Base-by-base conservation (phyloP, 208 protist species). In the Ichthyophonus hoferi region DNA sequence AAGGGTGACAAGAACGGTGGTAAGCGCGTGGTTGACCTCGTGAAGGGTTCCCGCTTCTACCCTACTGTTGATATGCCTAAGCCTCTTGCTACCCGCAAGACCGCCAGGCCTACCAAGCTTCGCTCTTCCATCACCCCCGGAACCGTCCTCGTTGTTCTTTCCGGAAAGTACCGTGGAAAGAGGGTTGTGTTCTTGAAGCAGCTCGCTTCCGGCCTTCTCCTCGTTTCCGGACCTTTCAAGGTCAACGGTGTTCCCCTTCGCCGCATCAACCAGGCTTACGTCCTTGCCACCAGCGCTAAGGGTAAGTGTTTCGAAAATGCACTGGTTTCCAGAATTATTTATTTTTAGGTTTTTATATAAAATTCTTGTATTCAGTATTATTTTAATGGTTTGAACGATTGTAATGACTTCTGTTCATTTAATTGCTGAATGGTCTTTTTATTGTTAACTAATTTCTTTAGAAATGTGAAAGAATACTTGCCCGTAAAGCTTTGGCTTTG, bases 131-230 rank as follows among this genome's bases (percentile, higher is more conserved):
- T 97, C 79, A 96, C 88, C 76, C 95, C 96, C 39, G 97, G 97
- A 79, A 97, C 96, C 50, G 96, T 98, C 40, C 88, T 97, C 3
- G 98, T 99, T 91, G 93, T 99, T 88, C 95, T 99, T 38, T 95
- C 97, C 78, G 98, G 98, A 86, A 95, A 94, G 89, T 98, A 97
- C 94, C 94, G 96, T 92, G 98, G 98, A 89, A 95, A 42, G 39
- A 96, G 98, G 88, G 98, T 97, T n/a, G 96, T 99, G 37, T 97
- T 98, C 92, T 94, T 99, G 41, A 99, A 99, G 94, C 96, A 99
- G 94, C 95, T 99, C 83, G 91, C 95, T 42, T 98, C 97, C 87
- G 97, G 97, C 88, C 94, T 98, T 1, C 94, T 98, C 3, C 95
- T 99, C 58, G 94, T 99, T 88, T 98, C 97, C 84, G 98, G 97